phyloP scores from a whole-genome alignment of 2,329 filamentous ascomycete species.

The Graphilbum fragrans region DNA sequence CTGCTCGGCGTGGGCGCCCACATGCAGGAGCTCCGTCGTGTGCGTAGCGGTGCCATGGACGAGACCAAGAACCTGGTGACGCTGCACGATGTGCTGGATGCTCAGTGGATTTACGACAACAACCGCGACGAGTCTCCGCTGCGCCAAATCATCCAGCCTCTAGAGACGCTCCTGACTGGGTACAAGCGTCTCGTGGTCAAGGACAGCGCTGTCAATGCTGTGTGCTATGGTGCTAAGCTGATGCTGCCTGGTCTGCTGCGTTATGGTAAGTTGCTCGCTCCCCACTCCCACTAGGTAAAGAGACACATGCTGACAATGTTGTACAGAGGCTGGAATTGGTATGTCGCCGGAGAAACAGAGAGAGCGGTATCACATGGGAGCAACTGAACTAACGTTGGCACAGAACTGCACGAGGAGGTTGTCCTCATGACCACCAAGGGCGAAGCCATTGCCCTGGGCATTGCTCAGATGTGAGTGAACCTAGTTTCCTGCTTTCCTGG shows the following conservation, averaged over 20 bases:
- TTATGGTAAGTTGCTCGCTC: slow-evolving; percentile 65
- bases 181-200: slow-evolving; percentile 99
- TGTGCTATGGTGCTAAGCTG: slow-evolving; percentile 97
- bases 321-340: slow-evolving; percentile 10
- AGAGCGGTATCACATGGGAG: slow-evolving; percentile 49
- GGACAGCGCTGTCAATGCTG: slow-evolving; percentile 90
- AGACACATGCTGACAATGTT: neutral
- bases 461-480: slow-evolving; percentile 66
- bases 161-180: slow-evolving; percentile 80
- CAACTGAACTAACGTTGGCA: slow-evolving; percentile 30
- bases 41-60: slow-evolving; percentile 88
- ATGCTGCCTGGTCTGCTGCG: slow-evolving; percentile 95
- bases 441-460: slow-evolving; percentile 91
- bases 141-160: slow-evolving; percentile 77
- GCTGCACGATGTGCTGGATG: slow-evolving; percentile 88
- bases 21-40: slow-evolving; percentile 96
- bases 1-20: slow-evolving; percentile 46
- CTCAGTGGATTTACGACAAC: slow-evolving; percentile 94
- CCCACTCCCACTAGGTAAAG: neutral
- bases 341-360: neutral
- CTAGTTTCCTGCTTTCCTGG: too few species aligned
- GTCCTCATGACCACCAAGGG: slow-evolving; percentile 99
- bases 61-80: slow-evolving; percentile 84
- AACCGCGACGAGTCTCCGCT: slow-evolving; percentile 89
- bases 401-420: slow-evolving; percentile 92